Percentiles rank a stretch among this genome's conserved stretches.
Conservation (phyloP, 2,329 filamentous ascomycete genomes). For the Ilyonectria destructans region DNA sequence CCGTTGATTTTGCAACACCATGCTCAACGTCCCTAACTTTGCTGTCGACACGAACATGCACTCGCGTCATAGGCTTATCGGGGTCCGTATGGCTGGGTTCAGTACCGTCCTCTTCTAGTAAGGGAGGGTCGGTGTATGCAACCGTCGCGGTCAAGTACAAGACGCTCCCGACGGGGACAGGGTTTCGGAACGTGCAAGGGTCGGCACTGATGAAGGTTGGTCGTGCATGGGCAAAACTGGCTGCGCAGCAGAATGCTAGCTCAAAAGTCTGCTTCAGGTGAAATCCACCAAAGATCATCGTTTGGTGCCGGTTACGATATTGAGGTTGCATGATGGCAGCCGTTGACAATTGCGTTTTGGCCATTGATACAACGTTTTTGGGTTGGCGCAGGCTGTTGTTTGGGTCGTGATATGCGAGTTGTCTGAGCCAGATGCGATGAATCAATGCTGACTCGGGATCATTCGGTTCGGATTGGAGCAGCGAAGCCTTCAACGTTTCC, state of each 20-base stretch:
- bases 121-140: constrained; percentile 50
- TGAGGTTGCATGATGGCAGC: constrained; percentile 53
- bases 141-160: constrained; percentile 50
- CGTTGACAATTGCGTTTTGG: constrained; percentile 47
- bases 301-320: constrained; percentile 50
- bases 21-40: constrained; percentile 53
- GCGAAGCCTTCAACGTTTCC: constrained; percentile 42
- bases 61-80: constrained; percentile 46
- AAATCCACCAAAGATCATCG: constrained; percentile 53
- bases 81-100: constrained; percentile 43
- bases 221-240: constrained; percentile 52
- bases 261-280: constrained; percentile 53
- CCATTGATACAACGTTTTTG: constrained; percentile 47
- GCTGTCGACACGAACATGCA: constrained; percentile 52
- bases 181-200: constrained; percentile 52
- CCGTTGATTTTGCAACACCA: constrained; percentile 49
- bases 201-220: constrained; percentile 52
- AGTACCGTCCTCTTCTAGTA: constrained; percentile 49
- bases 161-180: constrained; percentile 51
- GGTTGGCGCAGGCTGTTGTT: constrained; percentile 48
- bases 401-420: constrained; percentile 50
- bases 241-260: constrained; percentile 51
- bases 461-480: constrained; percentile 49
- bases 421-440: constrained; percentile 51
- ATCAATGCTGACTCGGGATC: constrained; percentile 51